These are phyloP conservation scores for Hirsutella minnesotensis DNA, from an alignment of 2,329 filamentous ascomycete genomes.

Conservation along the genomic window DNA sequence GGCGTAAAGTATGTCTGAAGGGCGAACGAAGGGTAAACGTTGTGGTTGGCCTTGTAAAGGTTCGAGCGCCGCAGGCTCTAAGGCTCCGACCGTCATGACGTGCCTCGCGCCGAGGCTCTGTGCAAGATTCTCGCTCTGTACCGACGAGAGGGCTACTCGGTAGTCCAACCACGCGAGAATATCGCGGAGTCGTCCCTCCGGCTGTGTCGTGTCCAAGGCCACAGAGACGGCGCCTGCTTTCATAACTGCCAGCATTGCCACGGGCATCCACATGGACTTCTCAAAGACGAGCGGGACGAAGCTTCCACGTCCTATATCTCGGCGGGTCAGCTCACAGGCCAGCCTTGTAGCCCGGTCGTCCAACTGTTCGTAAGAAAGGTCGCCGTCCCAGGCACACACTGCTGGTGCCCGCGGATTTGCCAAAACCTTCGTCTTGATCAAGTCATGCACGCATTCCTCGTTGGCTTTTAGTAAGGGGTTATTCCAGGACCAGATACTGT, in stretches of 20 bases:
- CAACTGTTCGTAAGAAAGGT: slow-evolving; percentile 25
- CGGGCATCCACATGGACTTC: neutral
- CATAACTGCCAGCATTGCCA: neutral
- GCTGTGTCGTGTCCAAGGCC: neutral
- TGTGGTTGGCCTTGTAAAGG: too few species aligned
- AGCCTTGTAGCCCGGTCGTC: too few species aligned
- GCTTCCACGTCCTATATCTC: too few species aligned
- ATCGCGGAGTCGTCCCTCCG: neutral
- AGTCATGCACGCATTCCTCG: neutral
- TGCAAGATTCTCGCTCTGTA: neutral
- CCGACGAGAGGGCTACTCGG: neutral
- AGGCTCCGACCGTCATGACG: too few species aligned
- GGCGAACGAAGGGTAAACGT: too few species aligned
- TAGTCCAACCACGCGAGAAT: too few species aligned
- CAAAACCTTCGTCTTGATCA: neutral
- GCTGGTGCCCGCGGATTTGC: slow-evolving; percentile 15
- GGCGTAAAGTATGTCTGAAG: too few species aligned
- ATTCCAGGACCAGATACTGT: neutral
- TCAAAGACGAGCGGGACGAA: neutral
- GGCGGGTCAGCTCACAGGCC: too few species aligned
- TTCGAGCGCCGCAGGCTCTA: too few species aligned
- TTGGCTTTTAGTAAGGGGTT: neutral
- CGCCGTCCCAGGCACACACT: slow-evolving; percentile 28
- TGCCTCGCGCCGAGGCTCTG: too few species aligned
- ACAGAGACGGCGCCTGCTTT: neutral